Percentiles rank a stretch among this genome's conserved stretches.
Conservation (phyloP, 192 early-diverging fungal species). For the Allomyces javanicus region DNA sequence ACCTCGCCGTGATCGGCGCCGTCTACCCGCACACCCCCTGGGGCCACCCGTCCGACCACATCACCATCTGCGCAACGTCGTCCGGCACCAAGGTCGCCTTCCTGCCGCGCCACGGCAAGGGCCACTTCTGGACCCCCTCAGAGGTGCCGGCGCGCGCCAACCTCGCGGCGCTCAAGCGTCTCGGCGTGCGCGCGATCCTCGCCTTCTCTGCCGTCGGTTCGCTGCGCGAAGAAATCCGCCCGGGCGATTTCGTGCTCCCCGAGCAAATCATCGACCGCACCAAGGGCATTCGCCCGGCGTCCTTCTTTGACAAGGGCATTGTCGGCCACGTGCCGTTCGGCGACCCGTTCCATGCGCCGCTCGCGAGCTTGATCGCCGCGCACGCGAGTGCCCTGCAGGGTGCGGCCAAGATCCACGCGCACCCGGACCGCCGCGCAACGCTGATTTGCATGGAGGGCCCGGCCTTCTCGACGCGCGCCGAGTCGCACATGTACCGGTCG, state of each 20-base stretch:
- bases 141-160: slow-evolving; percentile 91
- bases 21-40: slow-evolving; percentile 74
- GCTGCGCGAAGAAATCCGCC: slow-evolving; percentile 77
- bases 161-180: slow-evolving; percentile 87
- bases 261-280: slow-evolving; percentile 94
- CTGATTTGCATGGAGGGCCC: slow-evolving; percentile 97
- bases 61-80: slow-evolving; percentile 56
- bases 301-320: slow-evolving; percentile 88
- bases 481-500: slow-evolving; percentile 85
- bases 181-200: slow-evolving; percentile 80
- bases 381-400: slow-evolving; percentile 18
- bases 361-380: slow-evolving; percentile 50
- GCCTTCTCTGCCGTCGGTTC: slow-evolving; percentile 96
- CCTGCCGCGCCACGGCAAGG: slow-evolving; percentile 82
- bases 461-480: slow-evolving; percentile 90
- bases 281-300: slow-evolving; percentile 78
- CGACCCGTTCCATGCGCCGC: slow-evolving; percentile 67
- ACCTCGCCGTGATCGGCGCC: slow-evolving; percentile 58
- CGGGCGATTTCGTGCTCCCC: slow-evolving; percentile 85
- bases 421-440: slow-evolving; percentile 65
- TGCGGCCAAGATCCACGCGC: slow-evolving; percentile 19
- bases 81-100: slow-evolving; percentile 74
- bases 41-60: slow-evolving; percentile 73
- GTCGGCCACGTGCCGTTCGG: slow-evolving; percentile 83
- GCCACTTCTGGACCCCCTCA: slow-evolving; percentile 65